Conservation (phyloP, 129 eudicot species). For the Apium graveolens region DNA sequence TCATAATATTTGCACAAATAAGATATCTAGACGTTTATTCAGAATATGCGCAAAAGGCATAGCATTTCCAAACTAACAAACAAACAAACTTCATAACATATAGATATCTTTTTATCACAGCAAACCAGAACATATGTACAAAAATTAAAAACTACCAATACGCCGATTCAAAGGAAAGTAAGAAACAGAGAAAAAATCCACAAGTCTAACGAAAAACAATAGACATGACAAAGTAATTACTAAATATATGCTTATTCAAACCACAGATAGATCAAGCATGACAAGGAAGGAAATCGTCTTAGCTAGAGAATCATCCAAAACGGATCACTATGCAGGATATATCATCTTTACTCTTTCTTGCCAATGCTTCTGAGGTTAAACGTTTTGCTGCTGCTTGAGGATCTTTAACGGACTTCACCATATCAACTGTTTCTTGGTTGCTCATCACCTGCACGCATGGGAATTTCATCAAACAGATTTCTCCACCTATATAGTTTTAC, state of each 20-base stretch:
- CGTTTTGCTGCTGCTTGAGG: constrained; percentile 77
- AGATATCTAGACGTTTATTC: background rate
- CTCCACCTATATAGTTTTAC: background rate
- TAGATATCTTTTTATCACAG: background rate
- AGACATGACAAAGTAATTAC: background rate
- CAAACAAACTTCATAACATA: background rate
- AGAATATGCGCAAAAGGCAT: background rate
- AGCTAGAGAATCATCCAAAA: constrained; percentile 36
- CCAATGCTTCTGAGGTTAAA: constrained; percentile 59
- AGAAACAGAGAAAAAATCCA: background rate
- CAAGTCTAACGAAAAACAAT: background rate
- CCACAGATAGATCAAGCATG: constrained; percentile 1
- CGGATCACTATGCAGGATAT: constrained; percentile 74
- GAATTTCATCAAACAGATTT: background rate
- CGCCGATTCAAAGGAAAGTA: background rate
- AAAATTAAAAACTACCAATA: background rate
- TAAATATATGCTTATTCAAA: constrained; percentile 11
- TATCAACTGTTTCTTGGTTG: constrained; percentile 59
- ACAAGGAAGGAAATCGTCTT: background rate
- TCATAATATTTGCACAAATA: background rate
- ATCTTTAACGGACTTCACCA: constrained; percentile 54
- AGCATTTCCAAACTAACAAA: background rate
- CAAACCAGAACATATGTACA: constrained; percentile 1
- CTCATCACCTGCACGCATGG: constrained; percentile 46
- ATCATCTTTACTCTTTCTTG: constrained; percentile 75